Evolutionary conservation across 2,329 filamentous ascomycete species (phyloP).

Genomic region (Paraphaeosphaeria sporulosa): DNA sequence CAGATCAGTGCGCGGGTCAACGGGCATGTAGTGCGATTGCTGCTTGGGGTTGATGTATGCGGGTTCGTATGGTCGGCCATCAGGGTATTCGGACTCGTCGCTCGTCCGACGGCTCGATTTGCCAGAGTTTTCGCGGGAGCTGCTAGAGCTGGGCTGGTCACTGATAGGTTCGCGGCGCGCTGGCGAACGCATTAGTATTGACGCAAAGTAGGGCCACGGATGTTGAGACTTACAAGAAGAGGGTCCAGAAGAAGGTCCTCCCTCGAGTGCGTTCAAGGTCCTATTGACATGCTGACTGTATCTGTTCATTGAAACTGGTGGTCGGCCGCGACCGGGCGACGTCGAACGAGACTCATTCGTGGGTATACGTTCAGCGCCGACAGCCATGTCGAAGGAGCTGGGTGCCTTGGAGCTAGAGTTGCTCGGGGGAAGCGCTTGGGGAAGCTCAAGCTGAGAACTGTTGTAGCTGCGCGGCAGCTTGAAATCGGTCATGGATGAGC

Average conservation of each 20-base stretch:
- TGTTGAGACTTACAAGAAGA: slow-evolving; percentile 36
- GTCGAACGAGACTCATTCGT: slow-evolving; percentile 41
- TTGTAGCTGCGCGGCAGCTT: slow-evolving; percentile 40
- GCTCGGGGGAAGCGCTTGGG: slow-evolving; percentile 42
- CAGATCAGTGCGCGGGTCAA: slow-evolving; percentile 46
- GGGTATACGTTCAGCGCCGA: slow-evolving; percentile 46
- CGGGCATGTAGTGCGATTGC: slow-evolving; percentile 27
- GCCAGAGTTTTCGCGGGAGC: slow-evolving; percentile 34
- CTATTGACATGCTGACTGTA: slow-evolving; percentile 47
- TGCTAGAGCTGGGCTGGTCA: slow-evolving; percentile 30
- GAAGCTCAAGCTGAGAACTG: slow-evolving; percentile 44
- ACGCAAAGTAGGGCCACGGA: no score
- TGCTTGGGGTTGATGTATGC: slow-evolving; percentile 41
- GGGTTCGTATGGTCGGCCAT: slow-evolving; percentile 43
- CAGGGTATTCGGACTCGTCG: slow-evolving; percentile 48
- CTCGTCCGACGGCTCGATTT: slow-evolving; percentile 43
- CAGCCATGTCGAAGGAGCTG: slow-evolving; percentile 49
- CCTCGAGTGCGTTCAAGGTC: slow-evolving; percentile 44
- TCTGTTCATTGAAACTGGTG: slow-evolving; percentile 44
- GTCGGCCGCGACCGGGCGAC: slow-evolving; percentile 40
- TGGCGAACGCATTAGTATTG: slow-evolving; percentile 21
- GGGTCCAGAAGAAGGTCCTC: slow-evolving; percentile 23
- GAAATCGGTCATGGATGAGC: slow-evolving; percentile 42
- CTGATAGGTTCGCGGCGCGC: slow-evolving; percentile 30
- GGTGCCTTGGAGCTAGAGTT: slow-evolving; percentile 43